Evolutionary conservation across 129 eudicot genomes (phyloP).

Genomic region (Flaveria robusta): DNA sequence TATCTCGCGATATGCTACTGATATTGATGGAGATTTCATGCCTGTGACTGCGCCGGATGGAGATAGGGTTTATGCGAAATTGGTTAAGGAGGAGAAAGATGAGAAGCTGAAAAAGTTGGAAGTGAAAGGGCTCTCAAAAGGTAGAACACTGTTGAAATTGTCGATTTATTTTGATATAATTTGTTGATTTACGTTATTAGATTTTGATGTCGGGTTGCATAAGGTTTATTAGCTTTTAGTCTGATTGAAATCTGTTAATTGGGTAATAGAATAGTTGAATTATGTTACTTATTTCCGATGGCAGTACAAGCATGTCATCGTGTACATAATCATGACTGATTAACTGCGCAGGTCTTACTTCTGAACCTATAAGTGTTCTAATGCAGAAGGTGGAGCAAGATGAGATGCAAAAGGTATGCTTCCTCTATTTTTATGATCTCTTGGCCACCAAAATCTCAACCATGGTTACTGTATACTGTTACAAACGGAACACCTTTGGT

Average conservation of each 20-base stretch:
- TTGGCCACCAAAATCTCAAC: not conserved
- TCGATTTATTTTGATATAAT: not conserved
- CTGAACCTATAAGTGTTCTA: conserved; percentile 55
- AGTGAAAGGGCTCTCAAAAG: conserved; percentile 40
- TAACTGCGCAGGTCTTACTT: conserved; percentile 58
- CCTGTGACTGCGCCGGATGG: conserved; percentile 87
- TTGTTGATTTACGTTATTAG: not conserved
- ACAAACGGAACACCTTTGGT: conserved; percentile 3
- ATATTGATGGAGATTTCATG: conserved; percentile 84
- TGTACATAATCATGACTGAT: conserved; percentile 6
- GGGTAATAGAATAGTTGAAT: not conserved
- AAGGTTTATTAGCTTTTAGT: not conserved
- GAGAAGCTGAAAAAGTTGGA: conserved; percentile 44
- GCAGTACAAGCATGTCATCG: not conserved
- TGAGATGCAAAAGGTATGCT: conserved; percentile 66
- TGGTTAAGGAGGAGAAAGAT: conserved; percentile 35
- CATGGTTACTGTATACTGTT: not conserved
- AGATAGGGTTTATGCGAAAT: conserved; percentile 89
- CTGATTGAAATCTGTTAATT: not conserved
- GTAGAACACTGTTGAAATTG: conserved; percentile 37
- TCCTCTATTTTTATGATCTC: conserved; percentile 3
- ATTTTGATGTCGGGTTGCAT: not conserved
- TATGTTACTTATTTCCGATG: conserved; percentile 3
- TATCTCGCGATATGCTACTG: conserved; percentile 60
- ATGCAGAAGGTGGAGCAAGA: conserved; percentile 77